phyloP scores from a whole-genome alignment of 441 rosid genomes.

The Caryocar brasiliense region DNA sequence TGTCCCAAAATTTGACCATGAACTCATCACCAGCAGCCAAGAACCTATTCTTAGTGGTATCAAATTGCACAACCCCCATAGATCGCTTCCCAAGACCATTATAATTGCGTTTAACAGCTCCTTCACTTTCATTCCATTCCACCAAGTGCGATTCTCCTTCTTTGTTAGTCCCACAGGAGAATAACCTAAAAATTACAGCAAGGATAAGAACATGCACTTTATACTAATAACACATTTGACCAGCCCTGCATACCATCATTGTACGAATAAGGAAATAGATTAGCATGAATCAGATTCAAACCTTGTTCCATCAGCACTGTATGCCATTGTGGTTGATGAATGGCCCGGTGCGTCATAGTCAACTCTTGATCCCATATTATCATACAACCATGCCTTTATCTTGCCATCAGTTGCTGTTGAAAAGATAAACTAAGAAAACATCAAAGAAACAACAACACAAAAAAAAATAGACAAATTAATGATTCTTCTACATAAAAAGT shows the following conservation, averaged over 20 bases:
- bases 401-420: conserved; percentile 76
- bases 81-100: conserved; percentile 64
- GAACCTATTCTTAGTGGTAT: conserved; percentile 60
- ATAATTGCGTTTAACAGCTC: conserved; percentile 53
- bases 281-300: conserved; percentile 15
- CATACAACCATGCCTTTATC: conserved; percentile 82
- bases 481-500: no score
- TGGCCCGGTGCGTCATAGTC: conserved; percentile 81
- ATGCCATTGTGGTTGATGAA: conserved; percentile 62
- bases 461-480: not conserved
- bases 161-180: conserved; percentile 74
- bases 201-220: no score
- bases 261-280: not conserved
- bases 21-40: conserved; percentile 76
- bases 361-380: conserved; percentile 59
- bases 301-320: conserved; percentile 81
- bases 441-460: not conserved
- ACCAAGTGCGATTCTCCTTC: conserved; percentile 68
- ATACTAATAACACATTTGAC: no score
- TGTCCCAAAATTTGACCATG: conserved; percentile 63
- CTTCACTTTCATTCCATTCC: conserved; percentile 90
- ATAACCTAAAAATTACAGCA: conserved; percentile 32
- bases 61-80: conserved; percentile 59
- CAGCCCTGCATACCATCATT: no score
- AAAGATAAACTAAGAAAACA: conserved; percentile 60